These are phyloP conservation scores for Pythium chondricola DNA, from an alignment of 352 stramenopile species.

Conservation along the genomic window DNA sequence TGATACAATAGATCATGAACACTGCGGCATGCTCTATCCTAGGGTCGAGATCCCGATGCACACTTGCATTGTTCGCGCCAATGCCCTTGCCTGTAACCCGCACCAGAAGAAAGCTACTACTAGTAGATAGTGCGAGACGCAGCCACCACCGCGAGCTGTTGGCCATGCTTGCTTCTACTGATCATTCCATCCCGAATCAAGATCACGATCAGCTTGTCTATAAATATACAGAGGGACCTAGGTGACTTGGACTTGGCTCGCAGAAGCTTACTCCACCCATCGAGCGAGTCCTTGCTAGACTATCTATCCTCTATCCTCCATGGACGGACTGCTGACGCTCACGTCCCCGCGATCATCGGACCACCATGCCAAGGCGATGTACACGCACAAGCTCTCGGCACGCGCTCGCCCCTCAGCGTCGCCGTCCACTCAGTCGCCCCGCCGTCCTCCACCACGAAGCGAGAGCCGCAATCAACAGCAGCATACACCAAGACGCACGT, in stretches of 20 bases:
- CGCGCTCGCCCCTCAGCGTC: constrained; percentile 1
- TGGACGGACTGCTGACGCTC: constrained; percentile 19
- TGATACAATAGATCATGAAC: background rate
- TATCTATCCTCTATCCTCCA: too few relatives aligned
- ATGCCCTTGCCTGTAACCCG: constrained; percentile 17
- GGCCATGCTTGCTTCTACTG: background rate
- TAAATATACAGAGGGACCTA: too few relatives aligned
- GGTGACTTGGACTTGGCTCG: too few relatives aligned
- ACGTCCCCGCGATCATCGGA: constrained; percentile 6
- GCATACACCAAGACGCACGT: background rate
- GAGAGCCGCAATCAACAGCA: background rate
- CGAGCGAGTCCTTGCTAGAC: too few relatives aligned
- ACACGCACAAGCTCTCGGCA: constrained; percentile 13
- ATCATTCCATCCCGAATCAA: background rate
- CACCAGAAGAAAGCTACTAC: background rate
- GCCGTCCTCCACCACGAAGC: background rate
- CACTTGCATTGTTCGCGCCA: constrained; percentile 24
- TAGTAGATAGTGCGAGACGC: background rate
- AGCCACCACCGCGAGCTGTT: background rate
- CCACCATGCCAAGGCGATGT: background rate
- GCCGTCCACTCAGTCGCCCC: background rate
- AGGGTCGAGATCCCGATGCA: too few relatives aligned
- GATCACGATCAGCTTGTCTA: too few relatives aligned
- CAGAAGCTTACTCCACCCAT: too few relatives aligned
- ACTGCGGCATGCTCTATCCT: too few relatives aligned